Evolutionary conservation across 1,284 basidiomycete genomes (phyloP).

Genomic region (Moesziomyces sp.): DNA sequence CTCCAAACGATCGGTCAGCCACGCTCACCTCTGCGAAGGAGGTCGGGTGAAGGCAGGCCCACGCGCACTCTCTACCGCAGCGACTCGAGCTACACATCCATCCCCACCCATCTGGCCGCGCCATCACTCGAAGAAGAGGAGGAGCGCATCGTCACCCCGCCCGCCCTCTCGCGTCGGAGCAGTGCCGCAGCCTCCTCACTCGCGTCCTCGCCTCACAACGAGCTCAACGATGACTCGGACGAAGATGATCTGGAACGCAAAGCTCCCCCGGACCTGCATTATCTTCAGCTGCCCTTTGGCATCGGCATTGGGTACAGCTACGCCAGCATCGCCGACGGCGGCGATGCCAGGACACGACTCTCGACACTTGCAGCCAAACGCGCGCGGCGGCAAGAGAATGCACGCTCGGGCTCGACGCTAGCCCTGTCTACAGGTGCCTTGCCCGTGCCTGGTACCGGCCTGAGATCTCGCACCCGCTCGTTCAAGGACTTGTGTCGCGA

Average conservation of each 20-base stretch:
- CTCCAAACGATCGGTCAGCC: conserved; percentile 16
- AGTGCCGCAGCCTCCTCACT: conserved; percentile 29
- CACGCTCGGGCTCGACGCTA: conserved; percentile 9
- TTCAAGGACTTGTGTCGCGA: conserved; percentile 43
- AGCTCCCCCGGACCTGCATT: conserved; percentile 30
- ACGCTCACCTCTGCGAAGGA: conserved; percentile 30
- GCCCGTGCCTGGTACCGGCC: conserved; percentile 26
- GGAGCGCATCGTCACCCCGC: conserved; percentile 42
- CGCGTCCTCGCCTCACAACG: conserved; percentile 16
- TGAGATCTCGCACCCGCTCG: conserved; percentile 34
- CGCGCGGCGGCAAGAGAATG: conserved; percentile 1
- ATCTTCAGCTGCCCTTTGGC: conserved; percentile 42
- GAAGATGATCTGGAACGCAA: conserved; percentile 30
- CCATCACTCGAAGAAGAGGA: conserved; percentile 47
- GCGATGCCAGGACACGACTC: conserved; percentile 24
- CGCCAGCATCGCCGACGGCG: conserved; percentile 26
- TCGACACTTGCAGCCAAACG: conserved; percentile 18
- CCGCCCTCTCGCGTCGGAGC: conserved; percentile 35
- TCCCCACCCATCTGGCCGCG: conserved; percentile 7
- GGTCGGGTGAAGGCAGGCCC: conserved; percentile 28
- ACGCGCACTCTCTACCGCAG: conserved; percentile 18
- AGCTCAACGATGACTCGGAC: conserved; percentile 21
- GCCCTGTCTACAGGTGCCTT: conserved; percentile 33
- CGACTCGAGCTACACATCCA: conserved; percentile 20
- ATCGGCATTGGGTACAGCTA: conserved; percentile 51